Evolutionary conservation across 306 rosid genomes (phyloP), one percentile per base, ranked within the genome.

Genomic region (Rosa chinensis): DNA sequence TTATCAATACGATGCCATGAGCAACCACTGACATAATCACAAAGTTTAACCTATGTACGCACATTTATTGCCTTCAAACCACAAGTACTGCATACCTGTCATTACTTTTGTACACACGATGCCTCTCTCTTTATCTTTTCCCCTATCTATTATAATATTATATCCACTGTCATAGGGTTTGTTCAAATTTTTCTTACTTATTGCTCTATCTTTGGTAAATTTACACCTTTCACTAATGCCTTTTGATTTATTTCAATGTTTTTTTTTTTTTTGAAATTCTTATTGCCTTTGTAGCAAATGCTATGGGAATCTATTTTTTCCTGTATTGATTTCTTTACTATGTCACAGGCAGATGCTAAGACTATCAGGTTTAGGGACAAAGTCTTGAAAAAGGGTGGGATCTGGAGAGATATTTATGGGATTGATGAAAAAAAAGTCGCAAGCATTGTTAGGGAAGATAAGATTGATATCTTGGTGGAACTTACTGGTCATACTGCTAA

Each of bases 401-500:
- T 89, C 48, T 95, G 99, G 99, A 93, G 89, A 86, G 99, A 95
- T 62, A 89, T 93, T 47, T 95, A 95, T 50, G 99, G 98, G 75
- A 75, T 90, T 84, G 99, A 95, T 78, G 99, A 95, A 87, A 93
- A 91, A 86, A 95, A 87, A 85, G 98, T 95, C 37, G 99, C 98
- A 20, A 84, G 84, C 80, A 84, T 93, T 83, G 90, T 93, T 70
- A 90, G 96, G 82, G 99, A 95, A 86, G 99, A 95, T 84, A 86
- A 93, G 75, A 87, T 95, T 84, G 99, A 95, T 86, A 93, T 95
- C 80, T 84, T 95, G 91, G 94, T 93, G 67, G 99, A 93, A 86
- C 98, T 95, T 75, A 95, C 99, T 61, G 98, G 99, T 79, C 99
- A 95, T 87, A 95, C 98, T 13, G 99, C 99, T 63, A 95, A 93